These are phyloP conservation scores for Teunomyces cretensis DNA, from an alignment of 805 yeast species.

Conservation along the genomic window DNA sequence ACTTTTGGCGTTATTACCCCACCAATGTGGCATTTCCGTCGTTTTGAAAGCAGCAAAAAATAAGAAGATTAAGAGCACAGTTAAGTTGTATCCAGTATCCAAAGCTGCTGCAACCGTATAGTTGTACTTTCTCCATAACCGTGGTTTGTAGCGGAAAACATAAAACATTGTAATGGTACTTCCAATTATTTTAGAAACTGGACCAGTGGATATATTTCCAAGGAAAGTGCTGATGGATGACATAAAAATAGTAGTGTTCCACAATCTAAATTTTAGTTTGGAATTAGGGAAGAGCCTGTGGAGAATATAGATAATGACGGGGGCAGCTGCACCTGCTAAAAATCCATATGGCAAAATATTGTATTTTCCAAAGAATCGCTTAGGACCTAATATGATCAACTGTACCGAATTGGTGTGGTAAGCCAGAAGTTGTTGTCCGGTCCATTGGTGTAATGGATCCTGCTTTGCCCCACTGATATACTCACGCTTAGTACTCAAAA, in stretches of 20 bases:
- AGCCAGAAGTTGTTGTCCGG: slow-evolving; percentile 20
- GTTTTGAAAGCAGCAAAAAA: slow-evolving; percentile 14
- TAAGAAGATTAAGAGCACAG: slow-evolving; percentile 18
- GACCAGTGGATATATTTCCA: slow-evolving; percentile 24
- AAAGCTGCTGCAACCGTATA: slow-evolving; percentile 25
- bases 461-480: slow-evolving; percentile 17
- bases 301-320: slow-evolving; percentile 14
- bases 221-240: slow-evolving; percentile 24
- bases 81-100: slow-evolving; percentile 25
- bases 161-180: slow-evolving; percentile 22
- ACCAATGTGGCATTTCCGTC: slow-evolving; percentile 22
- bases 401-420: slow-evolving; percentile 25
- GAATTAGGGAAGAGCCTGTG: slow-evolving; percentile 17
- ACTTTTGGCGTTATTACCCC: slow-evolving; percentile 21
- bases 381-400: slow-evolving; percentile 24
- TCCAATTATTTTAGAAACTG: slow-evolving; percentile 21
- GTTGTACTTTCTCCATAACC: slow-evolving; percentile 23
- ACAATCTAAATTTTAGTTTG: slow-evolving; percentile 16
- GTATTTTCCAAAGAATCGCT: slow-evolving; percentile 20
- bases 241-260: slow-evolving; percentile 27
- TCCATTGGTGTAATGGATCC: slow-evolving; percentile 28
- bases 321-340: slow-evolving; percentile 19
- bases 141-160: slow-evolving; percentile 17
- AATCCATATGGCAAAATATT: slow-evolving; percentile 24
- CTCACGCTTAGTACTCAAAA: slow-evolving; percentile 18